phyloP scores from a whole-genome alignment of 768 basidiomycete species.

The Mycena chlorophos region DNA sequence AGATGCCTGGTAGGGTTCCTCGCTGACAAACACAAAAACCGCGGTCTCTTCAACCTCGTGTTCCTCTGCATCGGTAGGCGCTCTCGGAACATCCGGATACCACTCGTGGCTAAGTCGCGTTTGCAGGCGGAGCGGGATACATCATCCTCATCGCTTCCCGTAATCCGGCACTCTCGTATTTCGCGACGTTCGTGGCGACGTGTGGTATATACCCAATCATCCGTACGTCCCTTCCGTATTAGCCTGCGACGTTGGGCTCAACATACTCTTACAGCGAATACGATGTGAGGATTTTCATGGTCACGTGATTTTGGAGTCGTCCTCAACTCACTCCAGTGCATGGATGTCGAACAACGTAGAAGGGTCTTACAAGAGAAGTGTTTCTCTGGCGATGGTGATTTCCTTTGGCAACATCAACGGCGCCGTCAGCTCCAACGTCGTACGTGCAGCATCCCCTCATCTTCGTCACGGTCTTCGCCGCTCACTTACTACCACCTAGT shows the following conservation, averaged over 20 bases:
- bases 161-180: constrained; percentile 65
- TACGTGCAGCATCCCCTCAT: constrained; percentile 36
- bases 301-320: neutral
- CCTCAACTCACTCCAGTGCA: constrained; percentile 32
- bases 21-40: constrained; percentile 59
- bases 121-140: constrained; percentile 58
- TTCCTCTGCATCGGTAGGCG: constrained; percentile 24
- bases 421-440: constrained; percentile 75
- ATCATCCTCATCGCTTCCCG: constrained; percentile 68
- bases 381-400: constrained; percentile 69
- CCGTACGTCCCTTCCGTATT: constrained; percentile 42
- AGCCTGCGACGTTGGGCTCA: neutral
- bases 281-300: constrained; percentile 40
- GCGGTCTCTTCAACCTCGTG: constrained; percentile 64
- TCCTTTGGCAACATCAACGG: constrained; percentile 73
- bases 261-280: constrained; percentile 48
- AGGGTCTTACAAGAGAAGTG: constrained; percentile 74
- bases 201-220: constrained; percentile 77
- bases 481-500: constrained; percentile 37
- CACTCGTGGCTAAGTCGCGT: neutral
- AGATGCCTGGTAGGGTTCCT: constrained; percentile 51
- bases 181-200: constrained; percentile 70
- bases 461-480: neutral
- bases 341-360: constrained; percentile 73
- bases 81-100: neutral